phyloP scores from a whole-genome alignment of 306 rosid genomes.

The Fragaria iinumae region DNA sequence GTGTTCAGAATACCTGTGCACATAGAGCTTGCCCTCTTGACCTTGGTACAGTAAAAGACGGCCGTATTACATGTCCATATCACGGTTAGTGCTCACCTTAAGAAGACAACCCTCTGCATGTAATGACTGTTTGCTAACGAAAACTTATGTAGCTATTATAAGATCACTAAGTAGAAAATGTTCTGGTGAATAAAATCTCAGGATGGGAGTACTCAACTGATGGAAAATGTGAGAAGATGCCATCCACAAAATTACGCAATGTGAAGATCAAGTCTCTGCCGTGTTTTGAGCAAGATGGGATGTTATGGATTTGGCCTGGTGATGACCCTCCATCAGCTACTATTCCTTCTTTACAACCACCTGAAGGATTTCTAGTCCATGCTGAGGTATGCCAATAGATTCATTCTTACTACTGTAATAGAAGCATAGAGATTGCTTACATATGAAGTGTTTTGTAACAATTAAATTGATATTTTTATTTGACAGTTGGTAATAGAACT shows the following conservation, averaged over 20 bases:
- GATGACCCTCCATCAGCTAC: slow-evolving; percentile 70
- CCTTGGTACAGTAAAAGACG: slow-evolving; percentile 90
- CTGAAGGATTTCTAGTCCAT: slow-evolving; percentile 80
- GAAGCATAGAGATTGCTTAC: slow-evolving; percentile 8
- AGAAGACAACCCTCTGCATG: not conserved
- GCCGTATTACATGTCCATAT: slow-evolving; percentile 92
- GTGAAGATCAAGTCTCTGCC: slow-evolving; percentile 85
- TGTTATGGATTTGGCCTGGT: slow-evolving; percentile 99
- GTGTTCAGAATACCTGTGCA: slow-evolving; percentile 94
- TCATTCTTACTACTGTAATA: slow-evolving; percentile 9
- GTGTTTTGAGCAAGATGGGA: slow-evolving; percentile 88
- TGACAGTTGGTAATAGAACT: slow-evolving; percentile 83
- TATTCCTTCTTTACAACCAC: slow-evolving; percentile 83
- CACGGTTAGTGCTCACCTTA: slow-evolving; percentile 59
- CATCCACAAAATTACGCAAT: slow-evolving; percentile 61
- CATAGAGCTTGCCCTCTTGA: slow-evolving; percentile 97
- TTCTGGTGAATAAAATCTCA: slow-evolving; percentile 40
- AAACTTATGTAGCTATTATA: not conserved
- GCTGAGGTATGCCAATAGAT: slow-evolving; percentile 61
- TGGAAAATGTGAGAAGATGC: slow-evolving; percentile 99
- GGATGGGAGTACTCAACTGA: slow-evolving; percentile 95
- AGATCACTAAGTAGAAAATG: slow-evolving; percentile 2
- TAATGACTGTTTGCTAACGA: not conserved
- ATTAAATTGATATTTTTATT: slow-evolving; percentile 10
- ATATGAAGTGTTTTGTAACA: not conserved